Conservation (phyloP, 305 asterid species). For the Fraxinus floribunda region DNA sequence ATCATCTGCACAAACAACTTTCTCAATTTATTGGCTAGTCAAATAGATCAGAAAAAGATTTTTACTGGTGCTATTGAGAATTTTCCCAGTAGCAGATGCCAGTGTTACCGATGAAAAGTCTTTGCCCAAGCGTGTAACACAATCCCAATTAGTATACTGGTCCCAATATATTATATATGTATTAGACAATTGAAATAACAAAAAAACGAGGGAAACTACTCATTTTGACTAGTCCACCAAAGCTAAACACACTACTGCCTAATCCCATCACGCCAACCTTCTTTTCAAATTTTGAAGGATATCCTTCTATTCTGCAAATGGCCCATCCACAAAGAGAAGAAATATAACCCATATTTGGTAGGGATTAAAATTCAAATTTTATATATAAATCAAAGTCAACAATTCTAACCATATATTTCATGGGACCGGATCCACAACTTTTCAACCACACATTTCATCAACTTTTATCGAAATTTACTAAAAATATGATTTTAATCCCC, state of each 20-base stretch:
- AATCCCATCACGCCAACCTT: neutral
- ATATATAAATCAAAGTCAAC: no score
- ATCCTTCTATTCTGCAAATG: neutral
- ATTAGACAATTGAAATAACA: neutral
- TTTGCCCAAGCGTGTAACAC: neutral
- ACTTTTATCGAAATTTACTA: no score
- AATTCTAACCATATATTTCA: no score
- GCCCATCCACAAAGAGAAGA: neutral
- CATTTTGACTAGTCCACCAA: neutral
- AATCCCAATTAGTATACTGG: neutral
- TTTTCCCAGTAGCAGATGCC: neutral
- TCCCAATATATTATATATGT: neutral
- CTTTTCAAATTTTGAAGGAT: neutral
- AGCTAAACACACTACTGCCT: neutral
- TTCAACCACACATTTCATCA: no score
- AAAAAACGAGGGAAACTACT: neutral
- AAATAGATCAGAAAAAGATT: neutral
- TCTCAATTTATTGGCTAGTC: neutral
- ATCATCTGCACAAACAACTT: conserved; percentile 60
- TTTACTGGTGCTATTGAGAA: neutral
- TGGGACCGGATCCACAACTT: no score
- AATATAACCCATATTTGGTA: neutral
- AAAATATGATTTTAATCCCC: no score
- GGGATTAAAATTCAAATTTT: no score
- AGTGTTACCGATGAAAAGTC: neutral